phyloP scores from a whole-genome alignment of 352 stramenopile genomes.

The Phytophthora hibernalis region DNA sequence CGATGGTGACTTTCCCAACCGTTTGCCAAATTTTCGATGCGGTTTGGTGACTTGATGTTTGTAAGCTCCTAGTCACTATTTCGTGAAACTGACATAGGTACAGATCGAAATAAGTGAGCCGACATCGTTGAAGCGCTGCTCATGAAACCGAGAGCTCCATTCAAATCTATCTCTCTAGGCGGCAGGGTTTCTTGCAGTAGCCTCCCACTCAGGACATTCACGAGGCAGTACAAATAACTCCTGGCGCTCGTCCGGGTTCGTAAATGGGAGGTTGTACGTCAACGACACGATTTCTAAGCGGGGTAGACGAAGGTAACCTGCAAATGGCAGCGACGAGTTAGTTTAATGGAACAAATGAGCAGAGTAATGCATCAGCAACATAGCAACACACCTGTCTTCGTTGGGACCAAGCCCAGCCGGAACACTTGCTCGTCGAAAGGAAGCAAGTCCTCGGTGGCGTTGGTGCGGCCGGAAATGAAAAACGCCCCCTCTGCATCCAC shows the following conservation, averaged over 20 bases:
- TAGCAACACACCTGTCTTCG: conserved; percentile 68
- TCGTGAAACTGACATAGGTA: neutral
- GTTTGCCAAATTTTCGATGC: conserved; percentile 20
- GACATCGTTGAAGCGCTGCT: conserved; percentile 19
- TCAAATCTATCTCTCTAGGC: conserved; percentile 27
- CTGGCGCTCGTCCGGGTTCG: conserved; percentile 70
- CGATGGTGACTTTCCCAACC: conserved; percentile 25
- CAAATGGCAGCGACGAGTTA: conserved; percentile 16
- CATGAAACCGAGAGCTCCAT: conserved; percentile 22
- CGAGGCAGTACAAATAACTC: conserved; percentile 81
- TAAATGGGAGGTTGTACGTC: conserved; percentile 70
- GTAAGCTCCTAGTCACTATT: neutral
- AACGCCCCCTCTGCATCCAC: conserved; percentile 78
- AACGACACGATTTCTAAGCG: conserved; percentile 81
- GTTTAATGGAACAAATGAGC: conserved; percentile 6
- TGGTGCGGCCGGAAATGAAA: conserved; percentile 80
- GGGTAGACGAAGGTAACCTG: conserved; percentile 74
- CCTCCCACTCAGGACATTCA: conserved; percentile 61
- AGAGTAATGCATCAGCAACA: neutral
- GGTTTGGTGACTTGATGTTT: neutral
- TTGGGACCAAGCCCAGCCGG: conserved; percentile 72
- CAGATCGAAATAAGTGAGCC: neutral
- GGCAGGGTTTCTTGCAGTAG: neutral
- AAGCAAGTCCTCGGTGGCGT: conserved; percentile 76
- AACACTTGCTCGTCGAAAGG: conserved; percentile 74